These are phyloP conservation scores for Pestalotiopsis sp. DNA, from an alignment of 2,329 filamentous ascomycete genomes.

Conservation along the genomic window DNA sequence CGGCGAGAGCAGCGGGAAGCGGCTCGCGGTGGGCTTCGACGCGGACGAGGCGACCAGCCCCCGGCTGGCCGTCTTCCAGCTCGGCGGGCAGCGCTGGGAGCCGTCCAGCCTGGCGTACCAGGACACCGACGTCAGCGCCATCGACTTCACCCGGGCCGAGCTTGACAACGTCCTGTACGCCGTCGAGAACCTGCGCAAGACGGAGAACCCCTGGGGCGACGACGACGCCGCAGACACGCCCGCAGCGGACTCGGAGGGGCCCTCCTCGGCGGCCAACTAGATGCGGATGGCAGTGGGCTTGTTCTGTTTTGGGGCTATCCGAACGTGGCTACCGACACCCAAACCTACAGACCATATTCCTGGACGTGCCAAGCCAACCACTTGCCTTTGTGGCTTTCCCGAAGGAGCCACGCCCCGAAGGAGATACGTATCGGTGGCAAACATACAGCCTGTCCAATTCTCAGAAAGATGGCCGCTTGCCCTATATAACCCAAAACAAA, in stretches of 20 bases:
- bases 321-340: no score
- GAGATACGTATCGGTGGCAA: no score
- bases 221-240: constrained; percentile 4
- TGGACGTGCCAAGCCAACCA: no score
- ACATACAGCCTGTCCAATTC: no score
- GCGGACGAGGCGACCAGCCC: background rate
- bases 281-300: background rate
- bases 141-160: constrained; percentile 25
- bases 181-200: constrained; percentile 34
- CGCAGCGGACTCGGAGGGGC: constrained; percentile 6
- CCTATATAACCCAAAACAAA: no score
- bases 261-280: background rate
- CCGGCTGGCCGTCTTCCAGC: background rate
- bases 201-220: constrained; percentile 24
- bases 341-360: no score
- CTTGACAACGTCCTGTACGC: constrained; percentile 32
- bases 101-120: constrained; percentile 4
- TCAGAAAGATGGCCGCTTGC: no score
- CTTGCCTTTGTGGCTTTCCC: no score
- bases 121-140: background rate
- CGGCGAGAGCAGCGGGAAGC: constrained; percentile 11
- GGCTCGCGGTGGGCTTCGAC: constrained; percentile 15
- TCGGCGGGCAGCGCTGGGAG: background rate
- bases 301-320: no score
- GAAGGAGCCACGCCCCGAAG: no score